A percentile compares a stretch with the other conserved stretches of the same genome.
phyloP scores from a whole-genome alignment of 2,329 filamentous ascomycete genomes.

The Botryosphaeria dothidea region DNA sequence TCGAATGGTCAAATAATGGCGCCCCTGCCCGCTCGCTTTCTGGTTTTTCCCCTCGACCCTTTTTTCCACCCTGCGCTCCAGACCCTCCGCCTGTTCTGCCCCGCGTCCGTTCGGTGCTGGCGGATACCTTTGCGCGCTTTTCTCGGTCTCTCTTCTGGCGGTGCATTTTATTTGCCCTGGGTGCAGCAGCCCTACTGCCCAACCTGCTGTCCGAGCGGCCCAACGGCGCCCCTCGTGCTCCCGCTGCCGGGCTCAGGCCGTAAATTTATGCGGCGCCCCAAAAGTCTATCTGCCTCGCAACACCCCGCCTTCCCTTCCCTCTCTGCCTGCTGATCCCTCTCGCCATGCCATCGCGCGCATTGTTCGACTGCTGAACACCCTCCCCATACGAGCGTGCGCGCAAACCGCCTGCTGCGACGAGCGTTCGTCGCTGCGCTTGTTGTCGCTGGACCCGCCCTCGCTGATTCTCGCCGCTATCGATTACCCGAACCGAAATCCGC shows the following conservation, averaged over 20 bases:
- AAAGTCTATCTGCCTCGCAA: conserved; percentile 7
- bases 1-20: too few species aligned
- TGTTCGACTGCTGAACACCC: conserved; percentile 9
- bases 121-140: conserved; percentile 8
- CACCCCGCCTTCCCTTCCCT: conserved; percentile 6
- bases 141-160: background rate
- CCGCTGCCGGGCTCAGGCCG: background rate
- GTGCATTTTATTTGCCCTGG: background rate
- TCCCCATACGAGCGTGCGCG: background rate
- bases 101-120: background rate
- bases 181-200: conserved; percentile 11
- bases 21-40: background rate
- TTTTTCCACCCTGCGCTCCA: background rate
- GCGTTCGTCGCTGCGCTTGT: background rate
- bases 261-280: conserved; percentile 16
- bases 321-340: conserved; percentile 6
- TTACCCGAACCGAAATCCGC: conserved; percentile 15
- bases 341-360: conserved; percentile 8
- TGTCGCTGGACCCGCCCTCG: background rate
- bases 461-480: conserved; percentile 11
- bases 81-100: background rate
- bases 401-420: conserved; percentile 6
- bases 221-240: conserved; percentile 5
- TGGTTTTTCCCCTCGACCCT: background rate
- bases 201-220: conserved; percentile 1